These are phyloP conservation scores for Amanita subjunquillea DNA, from an alignment of 768 basidiomycete species.

Conservation along the genomic window DNA sequence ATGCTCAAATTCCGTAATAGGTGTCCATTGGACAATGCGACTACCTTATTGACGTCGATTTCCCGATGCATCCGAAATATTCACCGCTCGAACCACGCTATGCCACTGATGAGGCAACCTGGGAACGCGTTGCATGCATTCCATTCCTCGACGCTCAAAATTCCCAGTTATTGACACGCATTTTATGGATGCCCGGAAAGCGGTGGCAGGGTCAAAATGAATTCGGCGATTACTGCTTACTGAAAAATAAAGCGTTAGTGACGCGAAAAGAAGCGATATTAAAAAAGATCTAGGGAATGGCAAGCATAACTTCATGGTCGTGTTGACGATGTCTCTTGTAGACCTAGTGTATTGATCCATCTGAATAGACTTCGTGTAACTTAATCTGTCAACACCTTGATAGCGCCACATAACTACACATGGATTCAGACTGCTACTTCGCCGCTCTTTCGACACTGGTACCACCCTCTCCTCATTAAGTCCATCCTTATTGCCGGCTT, in stretches of 20 bases:
- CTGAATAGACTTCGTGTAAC: background rate
- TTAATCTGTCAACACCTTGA: background rate
- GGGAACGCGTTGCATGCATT: slow-evolving; percentile 75
- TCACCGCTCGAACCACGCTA: slow-evolving; percentile 74
- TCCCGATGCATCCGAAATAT: slow-evolving; percentile 52
- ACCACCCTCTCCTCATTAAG: slow-evolving; percentile 38
- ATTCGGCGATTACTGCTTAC: slow-evolving; percentile 87
- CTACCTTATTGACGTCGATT: slow-evolving; percentile 87
- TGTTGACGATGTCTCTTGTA: background rate
- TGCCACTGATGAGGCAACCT: slow-evolving; percentile 47
- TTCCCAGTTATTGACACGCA: slow-evolving; percentile 63
- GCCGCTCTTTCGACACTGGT: slow-evolving; percentile 22
- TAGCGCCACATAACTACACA: background rate
- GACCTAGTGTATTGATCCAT: background rate
- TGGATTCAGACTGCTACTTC: slow-evolving; percentile 8
- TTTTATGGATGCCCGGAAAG: slow-evolving; percentile 70
- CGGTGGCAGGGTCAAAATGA: slow-evolving; percentile 60
- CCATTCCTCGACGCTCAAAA: slow-evolving; percentile 78
- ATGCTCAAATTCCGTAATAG: slow-evolving; percentile 24
- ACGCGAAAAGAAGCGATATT: slow-evolving; percentile 21
- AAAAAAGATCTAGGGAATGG: background rate
- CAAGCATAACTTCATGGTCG: background rate
- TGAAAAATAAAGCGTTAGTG: slow-evolving; percentile 48
- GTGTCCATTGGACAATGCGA: slow-evolving; percentile 67
- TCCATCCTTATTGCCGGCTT: slow-evolving; percentile 23